These are phyloP conservation scores for Teratosphaeria gauchensis DNA, from an alignment of 2,329 filamentous ascomycete genomes.

Conservation along the genomic window DNA sequence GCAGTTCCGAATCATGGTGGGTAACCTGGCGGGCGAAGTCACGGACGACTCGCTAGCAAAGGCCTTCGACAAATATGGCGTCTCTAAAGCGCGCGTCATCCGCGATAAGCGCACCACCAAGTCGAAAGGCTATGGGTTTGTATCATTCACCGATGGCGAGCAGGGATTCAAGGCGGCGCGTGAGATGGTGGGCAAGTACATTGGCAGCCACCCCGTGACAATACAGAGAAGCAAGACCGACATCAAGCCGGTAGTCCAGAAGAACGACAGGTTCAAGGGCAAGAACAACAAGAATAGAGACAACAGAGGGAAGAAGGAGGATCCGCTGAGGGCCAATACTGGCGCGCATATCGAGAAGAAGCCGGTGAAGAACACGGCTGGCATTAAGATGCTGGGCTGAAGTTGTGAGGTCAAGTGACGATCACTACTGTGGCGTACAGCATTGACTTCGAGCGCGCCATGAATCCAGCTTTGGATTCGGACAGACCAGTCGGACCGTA, in stretches of 20 bases:
- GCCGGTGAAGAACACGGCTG: constrained; percentile 14
- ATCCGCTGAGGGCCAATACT: constrained; percentile 27
- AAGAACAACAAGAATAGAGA: constrained; percentile 28
- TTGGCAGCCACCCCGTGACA: constrained; percentile 77
- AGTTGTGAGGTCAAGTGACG: background rate
- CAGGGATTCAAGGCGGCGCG: constrained; percentile 94
- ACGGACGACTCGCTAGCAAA: constrained; percentile 94
- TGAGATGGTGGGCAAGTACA: constrained; percentile 99
- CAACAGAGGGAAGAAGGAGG: constrained; percentile 30
- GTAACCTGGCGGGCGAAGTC: constrained; percentile 92
- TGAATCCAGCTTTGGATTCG: too few species aligned
- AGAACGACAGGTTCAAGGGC: constrained; percentile 29
- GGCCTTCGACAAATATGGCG: constrained; percentile 83
- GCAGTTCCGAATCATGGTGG: constrained; percentile 90
- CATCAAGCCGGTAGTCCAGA: constrained; percentile 64
- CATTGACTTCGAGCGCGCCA: too few species aligned
- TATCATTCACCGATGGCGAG: constrained; percentile 89
- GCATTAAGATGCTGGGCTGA: constrained; percentile 22
- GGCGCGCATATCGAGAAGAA: constrained; percentile 24
- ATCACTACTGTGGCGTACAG: background rate
- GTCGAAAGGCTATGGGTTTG: constrained; percentile 92
- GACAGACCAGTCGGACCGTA: background rate
- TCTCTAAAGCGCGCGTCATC: constrained; percentile 87
- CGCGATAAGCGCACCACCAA: constrained; percentile 94
- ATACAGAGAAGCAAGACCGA: constrained; percentile 85